These are phyloP conservation scores for Rubroshorea leprosula DNA, from an alignment of 345 rosid species.

Conservation along the genomic window DNA sequence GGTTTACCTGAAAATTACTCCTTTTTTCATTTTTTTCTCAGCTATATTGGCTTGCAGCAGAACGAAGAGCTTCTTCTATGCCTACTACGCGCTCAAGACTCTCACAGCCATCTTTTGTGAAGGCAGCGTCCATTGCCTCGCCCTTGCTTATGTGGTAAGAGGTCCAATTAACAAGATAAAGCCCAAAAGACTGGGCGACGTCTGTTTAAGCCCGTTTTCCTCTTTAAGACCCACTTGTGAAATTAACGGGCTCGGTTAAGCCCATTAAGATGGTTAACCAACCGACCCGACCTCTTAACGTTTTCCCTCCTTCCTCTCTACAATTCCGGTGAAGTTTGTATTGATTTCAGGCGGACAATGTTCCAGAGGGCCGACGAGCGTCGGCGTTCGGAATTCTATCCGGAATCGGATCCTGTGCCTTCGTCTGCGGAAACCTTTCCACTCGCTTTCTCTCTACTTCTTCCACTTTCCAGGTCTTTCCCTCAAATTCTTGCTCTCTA, in stretches of 20 bases:
- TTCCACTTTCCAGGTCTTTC: constrained; percentile 60
- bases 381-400: constrained; percentile 67
- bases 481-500: background rate
- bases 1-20: too few species aligned
- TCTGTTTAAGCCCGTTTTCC: background rate
- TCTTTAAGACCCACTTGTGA: too few species aligned
- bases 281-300: background rate
- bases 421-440: constrained; percentile 63
- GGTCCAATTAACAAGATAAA: background rate
- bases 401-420: constrained; percentile 72
- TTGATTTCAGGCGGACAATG: constrained; percentile 64
- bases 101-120: constrained; percentile 68
- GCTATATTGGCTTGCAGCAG: constrained; percentile 77
- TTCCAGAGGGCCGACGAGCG: constrained; percentile 53
- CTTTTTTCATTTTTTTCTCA: constrained; percentile 17
- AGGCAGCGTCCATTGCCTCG: constrained; percentile 76
- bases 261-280: background rate
- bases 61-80: constrained; percentile 53
- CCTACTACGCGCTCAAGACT: constrained; percentile 58
- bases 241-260: background rate
- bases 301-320: background rate
- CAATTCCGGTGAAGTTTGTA: background rate
- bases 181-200: background rate
- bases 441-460: constrained; percentile 82
- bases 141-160: constrained; percentile 91